A percentile compares a stretch with the other conserved stretches of the same genome.
Conservation (phyloP, 2,329 filamentous ascomycete genomes). For the Sclerotinia trifoliorum region DNA sequence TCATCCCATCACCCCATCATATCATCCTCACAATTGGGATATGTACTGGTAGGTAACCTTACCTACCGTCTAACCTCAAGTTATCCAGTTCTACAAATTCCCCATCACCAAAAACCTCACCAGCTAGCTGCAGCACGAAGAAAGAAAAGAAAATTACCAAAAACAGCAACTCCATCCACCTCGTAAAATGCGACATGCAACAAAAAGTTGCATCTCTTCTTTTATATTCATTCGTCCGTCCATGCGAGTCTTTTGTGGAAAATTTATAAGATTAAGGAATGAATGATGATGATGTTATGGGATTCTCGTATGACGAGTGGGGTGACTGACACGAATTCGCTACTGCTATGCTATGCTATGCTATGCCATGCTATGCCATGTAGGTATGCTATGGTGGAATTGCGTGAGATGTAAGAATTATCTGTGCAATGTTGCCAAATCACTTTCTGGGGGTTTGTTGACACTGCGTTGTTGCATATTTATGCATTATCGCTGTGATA, state of each 20-base stretch:
- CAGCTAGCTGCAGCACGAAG: too few relatives aligned
- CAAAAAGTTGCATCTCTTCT: neutral
- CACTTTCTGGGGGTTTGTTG: neutral
- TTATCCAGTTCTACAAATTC: too few relatives aligned
- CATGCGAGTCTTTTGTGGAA: neutral
- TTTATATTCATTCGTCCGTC: neutral
- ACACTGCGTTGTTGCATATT: neutral
- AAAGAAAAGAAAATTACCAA: neutral
- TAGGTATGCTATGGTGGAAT: neutral
- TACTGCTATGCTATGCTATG: too few relatives aligned
- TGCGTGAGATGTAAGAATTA: neutral
- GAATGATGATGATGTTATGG: neutral
- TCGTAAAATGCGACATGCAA: neutral
- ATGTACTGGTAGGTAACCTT: neutral
- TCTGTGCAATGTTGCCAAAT: neutral
- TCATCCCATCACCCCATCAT: neutral
- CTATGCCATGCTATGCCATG: neutral
- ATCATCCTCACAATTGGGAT: neutral
- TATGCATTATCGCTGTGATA: neutral
- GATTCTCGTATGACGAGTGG: constrained; percentile 5
- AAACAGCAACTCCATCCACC: constrained; percentile 8
- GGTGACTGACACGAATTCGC: neutral
- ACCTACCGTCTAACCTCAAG: too few relatives aligned
- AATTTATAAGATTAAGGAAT: neutral
- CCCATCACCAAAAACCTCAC: neutral